These are phyloP conservation scores for Aspergillus sp. DNA, from an alignment of 2,329 filamentous ascomycete species.

Conservation along the genomic window DNA sequence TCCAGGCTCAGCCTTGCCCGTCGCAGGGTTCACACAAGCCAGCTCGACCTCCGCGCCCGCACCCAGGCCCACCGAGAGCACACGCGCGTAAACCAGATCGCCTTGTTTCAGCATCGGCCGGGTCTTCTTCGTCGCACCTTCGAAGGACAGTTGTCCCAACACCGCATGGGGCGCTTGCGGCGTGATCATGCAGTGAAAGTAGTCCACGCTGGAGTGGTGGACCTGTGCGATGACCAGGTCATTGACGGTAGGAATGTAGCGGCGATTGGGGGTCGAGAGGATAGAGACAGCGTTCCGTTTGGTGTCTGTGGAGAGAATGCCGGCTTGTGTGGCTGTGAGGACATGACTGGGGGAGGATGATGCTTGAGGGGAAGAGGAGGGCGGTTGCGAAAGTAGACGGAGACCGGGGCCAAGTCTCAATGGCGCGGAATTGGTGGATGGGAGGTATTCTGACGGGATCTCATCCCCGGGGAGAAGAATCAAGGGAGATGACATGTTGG, in stretches of 20 bases:
- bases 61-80: slow-evolving; percentile 74
- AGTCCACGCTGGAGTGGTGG: slow-evolving; percentile 72
- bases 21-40: slow-evolving; percentile 82
- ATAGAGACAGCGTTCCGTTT: slow-evolving; percentile 44
- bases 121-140: slow-evolving; percentile 88
- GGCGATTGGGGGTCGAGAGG: slow-evolving; percentile 39
- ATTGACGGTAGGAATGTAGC: slow-evolving; percentile 78
- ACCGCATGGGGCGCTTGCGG: slow-evolving; percentile 64
- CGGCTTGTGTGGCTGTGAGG: slow-evolving; percentile 40
- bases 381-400: slow-evolving; percentile 74
- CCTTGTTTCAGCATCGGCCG: slow-evolving; percentile 74
- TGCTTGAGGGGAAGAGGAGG: slow-evolving; percentile 63
- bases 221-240: slow-evolving; percentile 90
- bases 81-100: slow-evolving; percentile 84
- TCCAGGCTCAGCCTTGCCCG: slow-evolving; percentile 83
- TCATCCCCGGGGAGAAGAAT: slow-evolving; percentile 81
- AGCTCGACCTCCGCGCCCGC: slow-evolving; percentile 87
- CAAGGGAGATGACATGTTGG: slow-evolving; percentile 58
- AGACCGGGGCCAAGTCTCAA: slow-evolving; percentile 83
- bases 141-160: slow-evolving; percentile 88
- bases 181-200: slow-evolving; percentile 77
- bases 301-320: slow-evolving; percentile 38
- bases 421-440: slow-evolving; percentile 65
- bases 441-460: slow-evolving; percentile 67
- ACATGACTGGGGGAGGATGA: slow-evolving; percentile 51